A percentile compares a stretch with the other conserved stretches of the same genome.
Evolutionary conservation across 768 basidiomycete species (phyloP).

Genomic region (Suillus luteus): DNA sequence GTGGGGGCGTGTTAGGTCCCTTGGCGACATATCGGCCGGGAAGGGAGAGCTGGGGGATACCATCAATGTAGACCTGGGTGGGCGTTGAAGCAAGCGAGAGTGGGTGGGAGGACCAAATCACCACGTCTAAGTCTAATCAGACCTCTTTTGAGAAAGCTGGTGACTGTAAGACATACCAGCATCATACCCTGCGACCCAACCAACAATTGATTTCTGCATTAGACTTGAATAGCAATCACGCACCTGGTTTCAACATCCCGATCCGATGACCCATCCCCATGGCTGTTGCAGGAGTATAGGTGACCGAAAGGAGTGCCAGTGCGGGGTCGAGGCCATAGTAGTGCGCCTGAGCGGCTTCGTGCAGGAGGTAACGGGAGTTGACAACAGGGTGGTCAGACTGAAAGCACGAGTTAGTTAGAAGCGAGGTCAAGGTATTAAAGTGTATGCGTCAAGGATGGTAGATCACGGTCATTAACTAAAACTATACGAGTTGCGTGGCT

Average conservation of each 20-base stretch:
- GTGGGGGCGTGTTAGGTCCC: conserved; percentile 43
- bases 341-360: conserved; percentile 73
- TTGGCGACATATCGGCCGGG: conserved; percentile 38
- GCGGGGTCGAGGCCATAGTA: conserved; percentile 62
- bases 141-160: no score
- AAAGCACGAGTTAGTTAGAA: neutral
- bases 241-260: conserved; percentile 58
- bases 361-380: conserved; percentile 67
- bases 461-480: neutral
- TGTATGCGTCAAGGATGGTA: neutral
- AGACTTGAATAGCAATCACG: neutral
- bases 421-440: neutral
- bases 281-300: conserved; percentile 62
- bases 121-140: conserved; percentile 46
- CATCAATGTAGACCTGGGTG: conserved; percentile 80
- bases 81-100: conserved; percentile 76
- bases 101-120: conserved; percentile 78
- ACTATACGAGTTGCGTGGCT: no score
- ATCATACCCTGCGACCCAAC: conserved; percentile 41
- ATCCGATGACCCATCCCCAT: conserved; percentile 78
- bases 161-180: no score
- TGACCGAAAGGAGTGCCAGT: conserved; percentile 65
- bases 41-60: conserved; percentile 66
- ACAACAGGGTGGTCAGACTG: conserved; percentile 61
- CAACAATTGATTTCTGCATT: neutral